Percentiles rank a stretch among this genome's conserved stretches.
phyloP scores from a whole-genome alignment of 129 eudicot genomes.

The Centrapalus pauciflorus region DNA sequence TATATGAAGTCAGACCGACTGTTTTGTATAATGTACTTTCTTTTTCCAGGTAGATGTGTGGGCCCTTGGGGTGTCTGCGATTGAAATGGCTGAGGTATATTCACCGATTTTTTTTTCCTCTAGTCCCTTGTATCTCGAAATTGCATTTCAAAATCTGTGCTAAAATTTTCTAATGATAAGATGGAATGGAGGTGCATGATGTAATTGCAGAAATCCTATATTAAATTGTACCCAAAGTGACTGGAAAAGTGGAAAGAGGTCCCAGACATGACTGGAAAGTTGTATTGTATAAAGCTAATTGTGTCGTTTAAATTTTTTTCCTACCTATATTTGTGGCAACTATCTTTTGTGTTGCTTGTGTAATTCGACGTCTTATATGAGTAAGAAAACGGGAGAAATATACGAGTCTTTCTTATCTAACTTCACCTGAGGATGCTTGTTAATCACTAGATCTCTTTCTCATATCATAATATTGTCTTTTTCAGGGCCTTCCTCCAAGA shows the following conservation, averaged over 20 bases:
- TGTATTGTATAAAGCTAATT: neutral
- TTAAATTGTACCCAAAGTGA: neutral
- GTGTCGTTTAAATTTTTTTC: too few relatives aligned
- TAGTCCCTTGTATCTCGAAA: neutral
- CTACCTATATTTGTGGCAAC: neutral
- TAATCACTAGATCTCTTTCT: slow-evolving; percentile 1
- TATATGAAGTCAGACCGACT: neutral
- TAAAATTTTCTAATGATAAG: too few relatives aligned
- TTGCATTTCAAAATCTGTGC: neutral
- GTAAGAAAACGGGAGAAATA: neutral
- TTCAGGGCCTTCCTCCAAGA: slow-evolving; percentile 95
- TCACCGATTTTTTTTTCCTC: neutral
- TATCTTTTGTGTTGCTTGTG: neutral
- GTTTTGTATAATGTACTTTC: slow-evolving; percentile 4
- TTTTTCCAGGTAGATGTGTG: slow-evolving; percentile 84
- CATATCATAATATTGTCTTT: slow-evolving; percentile 10
- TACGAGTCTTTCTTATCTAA: neutral
- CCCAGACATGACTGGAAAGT: neutral
- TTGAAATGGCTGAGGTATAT: slow-evolving; percentile 97
- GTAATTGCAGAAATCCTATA: neutral
- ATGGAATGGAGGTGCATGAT: neutral
- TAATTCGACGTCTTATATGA: neutral
- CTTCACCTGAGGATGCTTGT: neutral
- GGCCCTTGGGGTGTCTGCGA: slow-evolving; percentile 99
- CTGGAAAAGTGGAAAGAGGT: neutral